A percentile compares a stretch with the other conserved stretches of the same genome.
phyloP scores from a whole-genome alignment of 768 basidiomycete genomes.

The Trametes sanguinea region DNA sequence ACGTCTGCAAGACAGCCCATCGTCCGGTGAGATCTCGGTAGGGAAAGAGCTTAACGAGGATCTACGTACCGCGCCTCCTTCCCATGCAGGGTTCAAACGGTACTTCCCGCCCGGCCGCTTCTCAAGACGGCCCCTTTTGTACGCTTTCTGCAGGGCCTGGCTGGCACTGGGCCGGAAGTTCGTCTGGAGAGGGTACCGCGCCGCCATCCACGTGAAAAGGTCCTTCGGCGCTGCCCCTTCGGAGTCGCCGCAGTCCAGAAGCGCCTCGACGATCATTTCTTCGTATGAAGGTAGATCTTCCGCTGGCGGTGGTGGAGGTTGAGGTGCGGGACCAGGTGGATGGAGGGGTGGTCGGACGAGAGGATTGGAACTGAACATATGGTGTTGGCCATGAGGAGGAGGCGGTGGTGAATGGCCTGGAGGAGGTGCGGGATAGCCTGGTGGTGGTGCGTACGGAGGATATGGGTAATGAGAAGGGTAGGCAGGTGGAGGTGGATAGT shows the following conservation, averaged over 20 bases:
- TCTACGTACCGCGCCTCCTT: slow-evolving; percentile 72
- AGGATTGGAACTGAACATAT: slow-evolving; percentile 26
- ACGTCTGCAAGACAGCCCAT: slow-evolving; percentile 51
- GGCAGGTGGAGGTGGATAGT: slow-evolving; percentile 52
- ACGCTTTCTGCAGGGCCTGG: slow-evolving; percentile 87
- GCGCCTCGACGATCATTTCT: slow-evolving; percentile 87
- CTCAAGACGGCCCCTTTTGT: slow-evolving; percentile 76
- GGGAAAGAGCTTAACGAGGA: background rate
- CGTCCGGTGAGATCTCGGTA: background rate
- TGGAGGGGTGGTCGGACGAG: slow-evolving; percentile 33
- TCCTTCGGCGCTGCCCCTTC: slow-evolving; percentile 85
- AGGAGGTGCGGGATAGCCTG: slow-evolving; percentile 37
- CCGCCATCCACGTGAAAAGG: slow-evolving; percentile 82
- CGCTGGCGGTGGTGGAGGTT: slow-evolving; percentile 28
- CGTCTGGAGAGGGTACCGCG: slow-evolving; percentile 78
- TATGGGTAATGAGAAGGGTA: slow-evolving; percentile 47
- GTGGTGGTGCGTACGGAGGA: slow-evolving; percentile 32
- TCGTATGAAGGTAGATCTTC: slow-evolving; percentile 85
- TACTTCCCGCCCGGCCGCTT: slow-evolving; percentile 77
- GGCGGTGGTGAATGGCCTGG: slow-evolving; percentile 35
- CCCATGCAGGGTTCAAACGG: slow-evolving; percentile 73
- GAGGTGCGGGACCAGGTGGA: slow-evolving; percentile 33
- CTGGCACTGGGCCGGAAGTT: slow-evolving; percentile 90
- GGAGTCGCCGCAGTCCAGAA: slow-evolving; percentile 62
- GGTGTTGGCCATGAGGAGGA: slow-evolving; percentile 32